These are phyloP conservation scores for Paramecium octaurelia DNA, from an alignment of 73 alveolate species.

Conservation along the genomic window DNA sequence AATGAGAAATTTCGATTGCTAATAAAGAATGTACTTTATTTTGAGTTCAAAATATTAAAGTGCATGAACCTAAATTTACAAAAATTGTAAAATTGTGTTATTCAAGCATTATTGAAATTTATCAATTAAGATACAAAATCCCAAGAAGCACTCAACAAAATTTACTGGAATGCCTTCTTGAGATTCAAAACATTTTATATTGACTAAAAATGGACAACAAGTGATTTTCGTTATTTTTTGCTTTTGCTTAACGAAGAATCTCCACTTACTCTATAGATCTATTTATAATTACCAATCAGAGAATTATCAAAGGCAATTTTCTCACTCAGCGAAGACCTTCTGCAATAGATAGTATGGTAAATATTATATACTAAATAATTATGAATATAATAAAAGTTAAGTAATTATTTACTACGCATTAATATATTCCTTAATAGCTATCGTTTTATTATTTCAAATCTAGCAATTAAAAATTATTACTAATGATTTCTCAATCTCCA, in stretches of 20 bases:
- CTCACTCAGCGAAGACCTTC: not conserved
- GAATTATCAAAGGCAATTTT: not conserved
- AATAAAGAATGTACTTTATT: not conserved
- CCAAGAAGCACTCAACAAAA: not conserved
- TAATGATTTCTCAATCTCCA: slow-evolving; percentile 7
- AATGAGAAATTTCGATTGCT: not conserved
- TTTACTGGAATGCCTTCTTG: not conserved
- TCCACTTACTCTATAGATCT: not conserved
- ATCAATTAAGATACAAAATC: not conserved
- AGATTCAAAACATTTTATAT: not conserved
- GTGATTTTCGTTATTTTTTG: not conserved
- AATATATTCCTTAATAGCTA: not conserved
- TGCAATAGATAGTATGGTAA: not conserved
- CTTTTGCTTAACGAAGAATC: not conserved
- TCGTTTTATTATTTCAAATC: not conserved
- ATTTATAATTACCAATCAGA: not conserved
- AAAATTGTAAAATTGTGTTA: not conserved
- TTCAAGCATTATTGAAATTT: not conserved
- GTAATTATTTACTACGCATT: not conserved
- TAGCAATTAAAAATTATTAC: not conserved
- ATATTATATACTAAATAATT: not conserved
- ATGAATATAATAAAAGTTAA: not conserved
- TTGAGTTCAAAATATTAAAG: not conserved
- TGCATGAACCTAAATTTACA: not conserved
- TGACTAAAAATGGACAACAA: not conserved